Base-by-base conservation (phyloP, 2,329 filamentous ascomycete species). In the Stagonosporopsis rhizophila region DNA sequence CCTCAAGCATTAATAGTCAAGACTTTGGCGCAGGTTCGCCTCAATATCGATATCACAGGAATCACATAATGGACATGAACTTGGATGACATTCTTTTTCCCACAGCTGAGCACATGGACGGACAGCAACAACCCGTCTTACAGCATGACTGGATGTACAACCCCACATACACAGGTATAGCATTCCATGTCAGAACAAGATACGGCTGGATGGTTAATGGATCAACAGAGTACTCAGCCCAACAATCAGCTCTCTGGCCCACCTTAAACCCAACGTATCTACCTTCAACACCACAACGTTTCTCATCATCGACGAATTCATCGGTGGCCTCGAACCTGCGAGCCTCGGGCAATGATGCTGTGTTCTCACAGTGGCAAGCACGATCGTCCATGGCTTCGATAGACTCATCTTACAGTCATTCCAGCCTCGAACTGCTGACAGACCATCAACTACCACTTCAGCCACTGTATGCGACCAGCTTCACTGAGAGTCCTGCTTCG, bases 381-480 rank as follows among this genome's bases (percentile, higher is more conserved):
- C 51, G 68, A 20, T 55, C 60, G 14, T 73, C 71, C 4, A 47
- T 60, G 11, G 54, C 68, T 8, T 72, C 71, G 2, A 65, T 62
- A 6, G 61, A 40, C 23, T 70, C 70, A 7, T 52, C 63, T 5
- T 37, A 56, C 19, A 59, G 59, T 1, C 54, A 65, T 9, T 35
- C 59, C 11, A 61, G 65, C 20, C 50, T 64, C n/a, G 59, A 61
- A 30, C 17, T 53, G 8, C 17, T 37, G 1, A 27, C 62, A 25
- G 52, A 60, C 3, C 37, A 56, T 20, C 30, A 50, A 2, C 45
- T 54, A 4, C 32, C 59, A 8, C 9, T 48, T 7, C 40, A 40
- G 19, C 23, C 44, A 34, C 48, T 61, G 2, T 44, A 57, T 6
- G 23, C 17, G 5, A 15, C 47, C 2, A 59, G 40, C 19, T 19